Percentiles rank a stretch among this genome's conserved stretches.
phyloP scores from a whole-genome alignment of 2,329 filamentous ascomycete species.

The Fusarium sp. region DNA sequence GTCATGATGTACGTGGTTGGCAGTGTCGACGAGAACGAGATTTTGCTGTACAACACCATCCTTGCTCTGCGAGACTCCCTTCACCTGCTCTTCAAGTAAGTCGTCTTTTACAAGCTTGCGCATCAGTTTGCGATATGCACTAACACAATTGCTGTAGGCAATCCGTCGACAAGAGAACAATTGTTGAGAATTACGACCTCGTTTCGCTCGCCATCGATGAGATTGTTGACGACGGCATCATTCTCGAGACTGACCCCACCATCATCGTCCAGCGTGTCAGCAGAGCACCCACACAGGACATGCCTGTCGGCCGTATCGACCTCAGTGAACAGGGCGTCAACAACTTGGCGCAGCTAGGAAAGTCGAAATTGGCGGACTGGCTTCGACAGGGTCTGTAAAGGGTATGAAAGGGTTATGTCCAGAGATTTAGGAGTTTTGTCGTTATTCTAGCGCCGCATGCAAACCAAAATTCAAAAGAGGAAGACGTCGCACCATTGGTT shows the following conservation, averaged over 20 bases:
- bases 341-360: conserved; percentile 93
- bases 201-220: conserved; percentile 95
- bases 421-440: conserved; percentile 45
- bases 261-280: conserved; percentile 93
- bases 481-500: conserved; percentile 41
- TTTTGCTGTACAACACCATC: conserved; percentile 94
- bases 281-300: conserved; percentile 90
- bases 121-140: background rate
- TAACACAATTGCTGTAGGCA: conserved; percentile 67
- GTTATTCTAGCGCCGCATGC: conserved; percentile 49
- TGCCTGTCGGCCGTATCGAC: conserved; percentile 93
- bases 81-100: conserved; percentile 91
- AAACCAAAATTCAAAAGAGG: conserved; percentile 40
- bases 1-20: conserved; percentile 97
- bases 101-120: conserved; percentile 3
- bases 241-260: conserved; percentile 96
- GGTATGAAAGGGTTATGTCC: conserved; percentile 18
- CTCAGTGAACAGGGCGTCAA: conserved; percentile 95
- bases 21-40: conserved; percentile 93
- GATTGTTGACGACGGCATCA: conserved; percentile 94
- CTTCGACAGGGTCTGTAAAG: conserved; percentile 82
- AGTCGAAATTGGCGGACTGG: conserved; percentile 90
- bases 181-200: conserved; percentile 98
- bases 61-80: conserved; percentile 90
- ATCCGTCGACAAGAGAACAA: conserved; percentile 96